A percentile compares a stretch with the other conserved stretches of the same genome.
Evolutionary conservation across 2,329 filamentous ascomycete species (phyloP).

Genomic region (Dothideomycetidae sp.): DNA sequence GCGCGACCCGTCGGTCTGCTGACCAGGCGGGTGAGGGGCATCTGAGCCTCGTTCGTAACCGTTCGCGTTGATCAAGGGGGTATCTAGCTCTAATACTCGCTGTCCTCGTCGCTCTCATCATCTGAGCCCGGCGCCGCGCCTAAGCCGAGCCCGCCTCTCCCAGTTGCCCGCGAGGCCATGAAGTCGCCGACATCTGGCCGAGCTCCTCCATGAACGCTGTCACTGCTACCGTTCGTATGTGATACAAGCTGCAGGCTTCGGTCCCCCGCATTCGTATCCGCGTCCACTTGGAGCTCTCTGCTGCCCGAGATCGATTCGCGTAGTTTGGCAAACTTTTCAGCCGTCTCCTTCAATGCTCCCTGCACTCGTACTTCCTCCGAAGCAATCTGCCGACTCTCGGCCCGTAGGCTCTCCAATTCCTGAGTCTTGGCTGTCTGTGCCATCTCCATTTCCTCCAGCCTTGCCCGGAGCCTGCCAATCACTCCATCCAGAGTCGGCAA

Average conservation of each 20-base stretch:
- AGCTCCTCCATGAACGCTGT: background rate
- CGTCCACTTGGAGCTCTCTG: background rate
- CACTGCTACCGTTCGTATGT: constrained; percentile 3
- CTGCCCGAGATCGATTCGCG: constrained; percentile 19
- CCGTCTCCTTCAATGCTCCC: constrained; percentile 63
- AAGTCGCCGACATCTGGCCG: background rate
- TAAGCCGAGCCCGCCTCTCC: background rate
- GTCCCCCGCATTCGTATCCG: no score
- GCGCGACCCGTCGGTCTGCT: background rate
- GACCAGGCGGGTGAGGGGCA: no score
- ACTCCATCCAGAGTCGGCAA: constrained; percentile 60
- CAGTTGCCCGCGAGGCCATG: background rate
- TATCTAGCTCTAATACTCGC: background rate
- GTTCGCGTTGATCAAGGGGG: no score
- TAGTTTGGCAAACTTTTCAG: constrained; percentile 51
- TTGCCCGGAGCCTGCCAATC: constrained; percentile 47
- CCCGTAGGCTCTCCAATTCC: constrained; percentile 50
- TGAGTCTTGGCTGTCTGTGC: constrained; percentile 43
- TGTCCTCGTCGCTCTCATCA: background rate
- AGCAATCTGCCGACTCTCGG: constrained; percentile 54
- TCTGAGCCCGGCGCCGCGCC: no score
- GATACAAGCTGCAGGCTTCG: constrained; percentile 3
- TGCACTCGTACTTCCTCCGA: constrained; percentile 68
- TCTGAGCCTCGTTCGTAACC: no score
- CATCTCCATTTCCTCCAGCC: constrained; percentile 48